These are phyloP conservation scores for Cryphonectria nitschkei DNA, from an alignment of 2,329 filamentous ascomycete species.

Conservation along the genomic window DNA sequence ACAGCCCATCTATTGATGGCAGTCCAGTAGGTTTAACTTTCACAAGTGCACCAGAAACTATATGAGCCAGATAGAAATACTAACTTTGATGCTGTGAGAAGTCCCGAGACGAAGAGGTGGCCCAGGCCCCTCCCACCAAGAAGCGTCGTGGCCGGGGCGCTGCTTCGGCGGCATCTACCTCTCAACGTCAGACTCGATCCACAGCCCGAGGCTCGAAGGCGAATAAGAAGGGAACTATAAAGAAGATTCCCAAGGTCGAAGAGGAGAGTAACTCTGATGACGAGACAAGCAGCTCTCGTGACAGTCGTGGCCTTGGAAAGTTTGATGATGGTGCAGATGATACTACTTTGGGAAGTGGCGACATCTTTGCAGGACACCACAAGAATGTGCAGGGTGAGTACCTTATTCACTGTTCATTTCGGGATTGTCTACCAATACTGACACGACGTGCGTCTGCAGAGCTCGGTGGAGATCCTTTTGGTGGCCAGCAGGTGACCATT, in stretches of 20 bases:
- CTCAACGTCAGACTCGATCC: slow-evolving; percentile 28
- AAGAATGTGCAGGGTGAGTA: slow-evolving; percentile 20
- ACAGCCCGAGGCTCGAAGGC: slow-evolving; percentile 14
- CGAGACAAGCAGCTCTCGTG: not conserved
- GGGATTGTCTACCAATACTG: not conserved
- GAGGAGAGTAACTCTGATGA: slow-evolving; percentile 22
- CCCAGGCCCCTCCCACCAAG: slow-evolving; percentile 37
- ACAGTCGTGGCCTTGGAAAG: not conserved
- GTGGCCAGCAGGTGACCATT: not conserved
- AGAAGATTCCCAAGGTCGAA: slow-evolving; percentile 18
- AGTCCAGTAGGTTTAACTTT: slow-evolving; percentile 49
- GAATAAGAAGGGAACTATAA: slow-evolving; percentile 7
- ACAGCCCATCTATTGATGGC: slow-evolving; percentile 56
- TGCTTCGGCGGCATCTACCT: slow-evolving; percentile 23
- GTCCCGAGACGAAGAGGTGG: slow-evolving; percentile 27
- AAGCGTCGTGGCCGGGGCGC: slow-evolving; percentile 34
- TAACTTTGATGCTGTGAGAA: slow-evolving; percentile 18
- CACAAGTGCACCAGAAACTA: not conserved
- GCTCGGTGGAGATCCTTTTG: not conserved
- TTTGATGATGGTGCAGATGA: slow-evolving; percentile 15
- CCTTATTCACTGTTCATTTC: no score
- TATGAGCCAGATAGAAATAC: not conserved
- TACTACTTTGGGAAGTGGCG: not conserved
- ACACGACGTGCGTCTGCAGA: not conserved
- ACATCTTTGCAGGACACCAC: slow-evolving; percentile 17